These are phyloP conservation scores for Peronosclerospora sorghi DNA, from an alignment of 352 stramenopile species.

Conservation along the genomic window DNA sequence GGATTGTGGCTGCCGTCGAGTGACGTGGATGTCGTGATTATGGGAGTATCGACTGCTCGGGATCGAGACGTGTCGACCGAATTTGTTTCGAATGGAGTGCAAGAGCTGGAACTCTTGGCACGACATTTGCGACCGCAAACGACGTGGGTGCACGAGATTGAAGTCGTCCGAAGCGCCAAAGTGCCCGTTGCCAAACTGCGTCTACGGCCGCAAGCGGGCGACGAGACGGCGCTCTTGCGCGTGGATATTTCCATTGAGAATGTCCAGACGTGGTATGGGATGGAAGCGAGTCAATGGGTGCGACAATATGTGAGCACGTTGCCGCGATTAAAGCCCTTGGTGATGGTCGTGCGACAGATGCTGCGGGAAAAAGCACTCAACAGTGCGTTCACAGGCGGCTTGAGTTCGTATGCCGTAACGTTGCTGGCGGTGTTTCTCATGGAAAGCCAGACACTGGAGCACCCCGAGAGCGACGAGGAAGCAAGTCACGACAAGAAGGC, in stretches of 20 bases:
- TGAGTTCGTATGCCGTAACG: conserved; percentile 83
- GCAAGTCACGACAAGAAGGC: conserved; percentile 1
- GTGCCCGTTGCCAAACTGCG: conserved; percentile 81
- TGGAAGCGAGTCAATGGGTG: conserved; percentile 78
- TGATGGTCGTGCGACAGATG: conserved; percentile 82
- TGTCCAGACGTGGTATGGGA: conserved; percentile 59
- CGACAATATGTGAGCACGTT: conserved; percentile 57
- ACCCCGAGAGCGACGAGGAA: conserved; percentile 14
- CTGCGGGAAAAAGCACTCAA: conserved; percentile 83
- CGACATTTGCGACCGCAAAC: conserved; percentile 32
- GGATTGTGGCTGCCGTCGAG: conserved; percentile 82
- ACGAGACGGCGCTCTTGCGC: conserved; percentile 21
- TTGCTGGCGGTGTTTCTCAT: conserved; percentile 80
- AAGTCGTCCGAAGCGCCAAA: conserved; percentile 73
- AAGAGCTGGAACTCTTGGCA: conserved; percentile 51
- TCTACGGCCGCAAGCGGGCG: conserved; percentile 23
- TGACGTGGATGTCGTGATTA: conserved; percentile 84
- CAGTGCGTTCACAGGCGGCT: conserved; percentile 80
- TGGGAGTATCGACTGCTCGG: conserved; percentile 34
- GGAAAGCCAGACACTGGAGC: conserved; percentile 49
- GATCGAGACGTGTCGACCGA: conserved; percentile 30
- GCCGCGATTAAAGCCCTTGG: conserved; percentile 60
- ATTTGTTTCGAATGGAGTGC: conserved; percentile 35
- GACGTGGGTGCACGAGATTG: conserved; percentile 65
- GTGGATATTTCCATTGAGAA: conserved; percentile 88